Base-by-base conservation (phyloP, 257 asterid species). In the Solanum appendiculatum region DNA sequence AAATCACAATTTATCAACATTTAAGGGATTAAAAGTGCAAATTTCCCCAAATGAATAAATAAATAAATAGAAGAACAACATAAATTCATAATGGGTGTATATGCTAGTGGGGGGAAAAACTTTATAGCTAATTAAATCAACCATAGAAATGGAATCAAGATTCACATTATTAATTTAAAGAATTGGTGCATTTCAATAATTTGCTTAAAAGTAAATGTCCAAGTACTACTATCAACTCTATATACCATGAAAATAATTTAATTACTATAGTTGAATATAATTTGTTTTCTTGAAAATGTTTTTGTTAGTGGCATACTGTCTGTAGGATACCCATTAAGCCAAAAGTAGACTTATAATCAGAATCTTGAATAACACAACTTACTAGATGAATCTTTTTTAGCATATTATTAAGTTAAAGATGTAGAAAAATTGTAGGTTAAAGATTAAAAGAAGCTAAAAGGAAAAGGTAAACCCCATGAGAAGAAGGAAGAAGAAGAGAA, bases 401-500 rank as follows among this genome's bases (percentile, higher is more conserved):
- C 84, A 78, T 73, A 73, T 15, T 78, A 78, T 46, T 80, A 80
- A 46, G 40, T 46, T 46, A 80, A 80, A 75, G 5, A 91, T 16
- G 39, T 20, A 69, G 88, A 88, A 90, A 91, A 73, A 88, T 91
- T 86, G 89, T 87, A 72, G 88, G 87, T 84, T 89, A 89, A 89
- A 88, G 86, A 74, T 54, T 83, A 87, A 86, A 87, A 51, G 78
- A 56, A 48, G 80, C 81, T 54, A 87, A 85, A 88, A 86, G 70
- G 86, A 69, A 86, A 86, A 90, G 86, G 94, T 89, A 88, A 84
- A 80, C 84, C 87, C 51, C 51, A 83, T 64, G 37, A 48, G 66
- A 12, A 34, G 42, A 13, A 29, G 13, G 90, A 87, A 89, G 92
- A 86, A 91, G 93, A 92, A 93, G 95, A 93, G 94, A 93, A 93